Conservation (phyloP, 805 yeast genomes). For the Ogataea minuta region DNA sequence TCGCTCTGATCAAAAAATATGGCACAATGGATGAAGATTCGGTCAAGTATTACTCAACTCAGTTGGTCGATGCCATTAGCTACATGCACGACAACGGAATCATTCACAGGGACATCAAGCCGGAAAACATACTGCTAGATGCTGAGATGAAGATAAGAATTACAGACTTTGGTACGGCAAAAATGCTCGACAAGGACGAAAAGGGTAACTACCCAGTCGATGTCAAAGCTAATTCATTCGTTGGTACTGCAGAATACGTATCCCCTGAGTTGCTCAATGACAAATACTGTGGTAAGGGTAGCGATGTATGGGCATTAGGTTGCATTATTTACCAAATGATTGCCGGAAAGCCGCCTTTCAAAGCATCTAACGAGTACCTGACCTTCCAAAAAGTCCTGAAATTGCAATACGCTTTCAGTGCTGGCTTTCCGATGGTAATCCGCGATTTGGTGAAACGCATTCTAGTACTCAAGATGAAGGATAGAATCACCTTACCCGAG, state of each 20-base stretch:
- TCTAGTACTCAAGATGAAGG: conserved; percentile 60
- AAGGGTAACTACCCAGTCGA: conserved; percentile 61
- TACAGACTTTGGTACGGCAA: conserved; percentile 86
- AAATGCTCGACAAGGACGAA: conserved; percentile 54
- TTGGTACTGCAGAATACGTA: conserved; percentile 83
- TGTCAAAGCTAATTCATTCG: conserved; percentile 74
- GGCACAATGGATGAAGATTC: conserved; percentile 73
- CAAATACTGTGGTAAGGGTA: conserved; percentile 62
- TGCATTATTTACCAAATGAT: conserved; percentile 61
- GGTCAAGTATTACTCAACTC: conserved; percentile 67
- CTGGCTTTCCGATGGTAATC: conserved; percentile 73
- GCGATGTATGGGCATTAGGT: conserved; percentile 63
- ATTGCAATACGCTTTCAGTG: conserved; percentile 77
- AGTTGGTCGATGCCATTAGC: conserved; percentile 67
- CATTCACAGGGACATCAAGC: conserved; percentile 79
- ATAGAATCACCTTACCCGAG: conserved; percentile 54
- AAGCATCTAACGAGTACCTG: conserved; percentile 76
- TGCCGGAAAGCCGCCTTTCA: conserved; percentile 74
- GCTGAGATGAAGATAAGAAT: conserved; percentile 58
- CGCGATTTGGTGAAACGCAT: conserved; percentile 74
- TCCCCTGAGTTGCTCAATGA: conserved; percentile 77
- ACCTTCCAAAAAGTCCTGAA: conserved; percentile 82
- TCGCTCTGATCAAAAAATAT: conserved; percentile 61
- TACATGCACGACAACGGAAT: conserved; percentile 75
- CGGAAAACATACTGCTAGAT: conserved; percentile 74